Conservation (phyloP, 257 asterid species). For the Solanum raphanifolium region DNA sequence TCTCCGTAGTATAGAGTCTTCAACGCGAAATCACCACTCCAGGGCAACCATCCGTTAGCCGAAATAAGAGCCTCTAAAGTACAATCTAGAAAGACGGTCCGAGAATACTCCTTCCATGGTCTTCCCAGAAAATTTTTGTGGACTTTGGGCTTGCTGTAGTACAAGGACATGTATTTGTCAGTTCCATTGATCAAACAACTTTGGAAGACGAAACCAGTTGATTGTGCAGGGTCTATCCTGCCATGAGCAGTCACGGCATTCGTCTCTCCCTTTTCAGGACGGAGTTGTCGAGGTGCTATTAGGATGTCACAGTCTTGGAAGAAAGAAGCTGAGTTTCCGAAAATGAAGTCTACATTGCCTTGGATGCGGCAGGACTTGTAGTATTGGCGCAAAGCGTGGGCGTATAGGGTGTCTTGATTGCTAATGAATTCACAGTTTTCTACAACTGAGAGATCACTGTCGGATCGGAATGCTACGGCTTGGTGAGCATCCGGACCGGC, state of each 20-base stretch:
- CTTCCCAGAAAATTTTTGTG: constrained; percentile 18
- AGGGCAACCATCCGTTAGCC: constrained; percentile 13
- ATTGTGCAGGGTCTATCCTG: constrained; percentile 17
- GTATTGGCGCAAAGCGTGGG: constrained; percentile 22
- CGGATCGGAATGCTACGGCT: constrained; percentile 24
- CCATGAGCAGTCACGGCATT: constrained; percentile 22
- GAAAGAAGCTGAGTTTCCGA: constrained; percentile 18
- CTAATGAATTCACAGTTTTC: constrained; percentile 20
- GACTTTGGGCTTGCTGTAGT: constrained; percentile 1
- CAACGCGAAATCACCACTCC: constrained; percentile 15
- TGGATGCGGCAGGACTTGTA: constrained; percentile 22
- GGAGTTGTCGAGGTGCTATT: constrained; percentile 8
- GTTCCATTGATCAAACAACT: constrained; percentile 17
- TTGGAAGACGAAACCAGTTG: constrained; percentile 21
- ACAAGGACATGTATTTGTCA: constrained; percentile 9
- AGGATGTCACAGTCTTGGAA: constrained; percentile 19
- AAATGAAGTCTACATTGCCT: constrained; percentile 25
- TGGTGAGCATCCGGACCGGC: constrained; percentile 24
- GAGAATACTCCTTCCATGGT: constrained; percentile 25
- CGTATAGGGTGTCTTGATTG: constrained; percentile 23
- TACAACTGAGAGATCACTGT: constrained; percentile 14
- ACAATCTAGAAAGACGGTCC: constrained; percentile 16
- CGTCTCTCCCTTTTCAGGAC: constrained; percentile 17
- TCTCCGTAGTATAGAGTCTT: constrained; percentile 20
- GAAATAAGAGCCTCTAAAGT: constrained; percentile 10